Evolutionary conservation across 164 flowering plant species (phyloP), one percentile per base, ranked within the genome.

Genomic region (Amborella trichopoda): DNA sequence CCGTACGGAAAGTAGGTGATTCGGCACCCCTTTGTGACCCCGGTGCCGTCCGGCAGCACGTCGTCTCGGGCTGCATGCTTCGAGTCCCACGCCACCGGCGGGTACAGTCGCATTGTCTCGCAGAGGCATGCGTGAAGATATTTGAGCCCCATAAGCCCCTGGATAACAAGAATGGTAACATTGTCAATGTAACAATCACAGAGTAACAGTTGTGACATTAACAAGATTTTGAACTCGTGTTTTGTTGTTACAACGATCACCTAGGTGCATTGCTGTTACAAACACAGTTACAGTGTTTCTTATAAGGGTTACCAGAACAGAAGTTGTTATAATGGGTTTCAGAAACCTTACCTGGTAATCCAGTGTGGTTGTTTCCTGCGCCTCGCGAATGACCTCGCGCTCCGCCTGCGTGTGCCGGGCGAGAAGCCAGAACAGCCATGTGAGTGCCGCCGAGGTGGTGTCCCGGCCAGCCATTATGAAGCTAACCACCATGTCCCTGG

Each of bases 381-480:
- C 30, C 4, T 48, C 25, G 1, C 26, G 51, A 45, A 62, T 47
- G 4, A 79, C 73, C 2, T 57, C 68, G 10, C 26, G 40, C 24
- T 63, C 63, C 9, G 65, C 72, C 0, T 64, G 48, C 0, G 76
- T 77, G 19, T 77, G 49, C 9, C 30, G 18, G 4, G 67, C 43
- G 21, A 63, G 55, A 3, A 50, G 20, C 58, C 58, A 58, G 48
- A 88, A 84, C 17, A 88, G 70, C 97, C 94, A 88, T 2, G 97
- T 84, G 83, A 88, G 67, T 1, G 80, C 97, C 0, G 97, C 73
- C 1, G 97, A 80, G 0, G 94, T 84, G 0, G 93, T 88, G 63
- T 88, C 97, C 10, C 79, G 63, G 19, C 97, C 97, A 0, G 93
- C 97, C 80, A 88, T 80, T 3, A 84, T 56, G 52, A 88, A 81